Base-by-base conservation (phyloP, 371 early-diverging fungal genomes). In the Mucor irregularis region DNA sequence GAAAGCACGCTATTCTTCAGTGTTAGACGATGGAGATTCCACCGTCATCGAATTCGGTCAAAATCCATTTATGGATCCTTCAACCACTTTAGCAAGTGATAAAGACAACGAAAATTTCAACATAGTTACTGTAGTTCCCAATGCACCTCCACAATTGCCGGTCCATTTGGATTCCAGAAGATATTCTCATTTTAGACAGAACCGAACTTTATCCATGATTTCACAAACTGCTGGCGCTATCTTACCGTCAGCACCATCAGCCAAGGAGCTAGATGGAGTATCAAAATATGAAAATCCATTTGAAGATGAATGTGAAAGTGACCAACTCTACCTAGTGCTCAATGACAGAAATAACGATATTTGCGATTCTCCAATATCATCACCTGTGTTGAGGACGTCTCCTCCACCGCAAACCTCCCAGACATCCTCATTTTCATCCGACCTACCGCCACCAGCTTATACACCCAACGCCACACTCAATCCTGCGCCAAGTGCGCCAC, bases 371-470 rank as follows among this genome's bases (percentile, higher is more conserved):
- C 17, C 40, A 2, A 38, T 37, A 2, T 35, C 56, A 0, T 38
- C 48, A 38, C 21, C n/a, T n/a, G n/a, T n/a, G n/a, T n/a, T n/a
- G n/a, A n/a, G n/a, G n/a, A n/a, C n/a, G n/a, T n/a, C n/a, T n/a
- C 26, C 26, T 39, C 47, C 16, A 42, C 4, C 42, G 28, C 33
- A 40, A 24, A 19, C 11, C 26, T n/a, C n/a, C n/a, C n/a, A n/a
- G n/a, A 22, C 26, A 26, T 43, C 28, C 25, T 34, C 37, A 6
- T 37, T 34, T 9, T 42, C 50, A 4, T 24, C 52, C 21, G 40
- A 56, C 28, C 26, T 56, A 26, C 57, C 50, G 5, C 66, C 69
- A 39, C 69, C 69, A 39, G 69, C 69, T 5, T 69, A 69, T 51
- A 65, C 69, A 26, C 54, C 58, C 1, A 49, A 40, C 26, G 64